Evolutionary conservation across 208 protist species (phyloP).

Genomic region (Wallacemonas sp.): DNA sequence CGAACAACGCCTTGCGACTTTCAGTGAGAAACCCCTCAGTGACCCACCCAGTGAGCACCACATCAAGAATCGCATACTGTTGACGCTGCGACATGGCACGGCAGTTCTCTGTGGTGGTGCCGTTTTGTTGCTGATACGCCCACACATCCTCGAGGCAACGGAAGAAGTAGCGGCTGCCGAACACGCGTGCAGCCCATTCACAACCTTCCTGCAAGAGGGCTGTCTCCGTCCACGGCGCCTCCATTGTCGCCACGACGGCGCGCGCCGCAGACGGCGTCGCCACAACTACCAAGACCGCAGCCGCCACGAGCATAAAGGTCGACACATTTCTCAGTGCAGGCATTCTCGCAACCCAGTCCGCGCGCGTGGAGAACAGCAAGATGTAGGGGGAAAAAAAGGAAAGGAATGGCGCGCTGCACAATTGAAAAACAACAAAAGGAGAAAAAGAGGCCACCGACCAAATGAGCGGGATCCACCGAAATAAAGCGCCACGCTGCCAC

Average conservation of each 20-base stretch:
- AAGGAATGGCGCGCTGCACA: no score
- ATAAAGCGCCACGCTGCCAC: no score
- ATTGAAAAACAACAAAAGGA: no score
- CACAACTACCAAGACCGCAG: background rate
- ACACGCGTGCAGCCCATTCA: constrained; percentile 37
- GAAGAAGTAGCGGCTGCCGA: constrained; percentile 33
- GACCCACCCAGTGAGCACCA: constrained; percentile 11
- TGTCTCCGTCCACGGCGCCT: constrained; percentile 68
- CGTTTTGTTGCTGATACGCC: background rate
- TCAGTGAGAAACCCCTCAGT: background rate
- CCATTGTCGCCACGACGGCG: constrained; percentile 40
- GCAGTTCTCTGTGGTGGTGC: background rate
- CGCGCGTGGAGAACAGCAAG: no score
- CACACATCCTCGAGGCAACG: constrained; percentile 42
- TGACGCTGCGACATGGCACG: constrained; percentile 28
- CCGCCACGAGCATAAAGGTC: constrained; percentile 2
- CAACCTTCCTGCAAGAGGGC: constrained; percentile 62
- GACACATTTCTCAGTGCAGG: no score
- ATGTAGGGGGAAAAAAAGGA: no score
- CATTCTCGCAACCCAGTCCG: no score
- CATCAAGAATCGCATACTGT: constrained; percentile 26
- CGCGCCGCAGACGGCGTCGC: constrained; percentile 10
- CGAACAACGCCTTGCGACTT: constrained; percentile 22
- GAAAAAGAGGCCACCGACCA: no score
- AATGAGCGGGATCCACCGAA: no score